Evolutionary conservation across 140 eudicot species (phyloP).

Genomic region (Bidens hawaiensis): DNA sequence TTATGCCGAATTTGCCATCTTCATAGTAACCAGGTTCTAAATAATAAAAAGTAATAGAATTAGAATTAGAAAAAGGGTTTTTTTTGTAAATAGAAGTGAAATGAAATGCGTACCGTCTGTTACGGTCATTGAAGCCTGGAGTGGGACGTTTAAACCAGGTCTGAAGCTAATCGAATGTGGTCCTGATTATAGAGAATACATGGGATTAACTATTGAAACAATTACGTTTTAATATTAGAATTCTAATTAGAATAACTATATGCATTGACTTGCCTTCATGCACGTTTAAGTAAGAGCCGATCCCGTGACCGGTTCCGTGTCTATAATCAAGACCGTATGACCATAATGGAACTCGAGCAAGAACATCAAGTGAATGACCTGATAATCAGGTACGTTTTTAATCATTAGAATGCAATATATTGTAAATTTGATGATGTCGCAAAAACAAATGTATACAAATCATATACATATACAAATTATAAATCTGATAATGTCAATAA

Average conservation of each 20-base stretch:
- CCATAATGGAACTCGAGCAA: slow-evolving; percentile 98
- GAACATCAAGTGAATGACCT: slow-evolving; percentile 90
- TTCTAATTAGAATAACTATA: not conserved
- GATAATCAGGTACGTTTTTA: not conserved
- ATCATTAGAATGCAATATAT: not conserved
- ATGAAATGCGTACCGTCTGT: slow-evolving; percentile 58
- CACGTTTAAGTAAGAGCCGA: slow-evolving; percentile 87
- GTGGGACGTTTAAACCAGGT: slow-evolving; percentile 73
- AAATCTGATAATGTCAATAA: not conserved
- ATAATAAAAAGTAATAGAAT: not conserved
- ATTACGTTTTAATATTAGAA: not conserved
- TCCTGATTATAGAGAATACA: slow-evolving; percentile 38
- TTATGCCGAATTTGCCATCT: slow-evolving; percentile 93
- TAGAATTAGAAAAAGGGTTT: not conserved
- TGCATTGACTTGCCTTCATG: slow-evolving; percentile 80
- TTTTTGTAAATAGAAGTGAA: not conserved
- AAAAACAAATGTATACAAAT: not conserved
- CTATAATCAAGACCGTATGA: slow-evolving; percentile 95
- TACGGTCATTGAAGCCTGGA: slow-evolving; percentile 93
- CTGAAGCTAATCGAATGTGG: slow-evolving; percentile 94
- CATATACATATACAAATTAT: no score
- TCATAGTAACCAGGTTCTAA: slow-evolving; percentile 99
- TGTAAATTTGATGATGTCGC: not conserved
- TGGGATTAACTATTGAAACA: not conserved
- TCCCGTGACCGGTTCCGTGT: slow-evolving; percentile 99